Base-by-base conservation (phyloP, 176 grass and related monocot species). In the Pontederia paniculata region DNA sequence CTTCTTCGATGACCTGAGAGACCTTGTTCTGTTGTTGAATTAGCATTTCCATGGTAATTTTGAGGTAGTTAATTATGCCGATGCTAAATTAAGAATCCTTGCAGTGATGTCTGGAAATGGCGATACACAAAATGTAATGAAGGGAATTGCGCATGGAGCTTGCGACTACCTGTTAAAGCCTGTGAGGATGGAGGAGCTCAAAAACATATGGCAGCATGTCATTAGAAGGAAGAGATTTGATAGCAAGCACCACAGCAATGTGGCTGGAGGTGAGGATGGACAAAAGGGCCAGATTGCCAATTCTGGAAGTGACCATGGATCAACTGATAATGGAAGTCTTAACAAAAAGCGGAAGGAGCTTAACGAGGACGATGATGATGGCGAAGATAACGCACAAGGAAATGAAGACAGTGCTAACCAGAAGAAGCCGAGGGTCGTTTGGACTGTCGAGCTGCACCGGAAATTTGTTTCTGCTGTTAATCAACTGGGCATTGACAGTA, bases 151-250 rank as follows among this genome's bases (percentile, higher is more conserved):
- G 9, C 52, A 82, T 23, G 78, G 84, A 1, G 74, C 84, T 1
- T 76, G 77, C 8, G 60, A 79, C 14, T 95, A 84, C 50, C 43
- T 82, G 44, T 60, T 84, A 19, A 95, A 95, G 16, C 89, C 84
- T 11, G 69, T 74, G 17, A 8, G 37, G 5, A 2, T 65, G 0
- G 68, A 94, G 23, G 68, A 88, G 8, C 23, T 88, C 3, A 84
- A 15, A 45, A 73, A 78, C 23, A 66, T 94, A 44, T 88, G 84
- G 84, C 64, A 75, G 17, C 89, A 88, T 42, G 81, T 77, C 5
- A 20, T 50, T 21, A 59, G 67, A 66, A 80, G 64, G 55, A 70
- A 17, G 16, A 69, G 14, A 12, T n/a, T 10, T 10, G 18, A 45
- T 31, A 9, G 12, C 42, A 52, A 50, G 44, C 72, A 59, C 17